A percentile compares a stretch with the other conserved stretches of the same genome.
These are phyloP conservation scores for Escallonia rubra DNA, from an alignment of 129 eudicot species.

Conservation along the genomic window DNA sequence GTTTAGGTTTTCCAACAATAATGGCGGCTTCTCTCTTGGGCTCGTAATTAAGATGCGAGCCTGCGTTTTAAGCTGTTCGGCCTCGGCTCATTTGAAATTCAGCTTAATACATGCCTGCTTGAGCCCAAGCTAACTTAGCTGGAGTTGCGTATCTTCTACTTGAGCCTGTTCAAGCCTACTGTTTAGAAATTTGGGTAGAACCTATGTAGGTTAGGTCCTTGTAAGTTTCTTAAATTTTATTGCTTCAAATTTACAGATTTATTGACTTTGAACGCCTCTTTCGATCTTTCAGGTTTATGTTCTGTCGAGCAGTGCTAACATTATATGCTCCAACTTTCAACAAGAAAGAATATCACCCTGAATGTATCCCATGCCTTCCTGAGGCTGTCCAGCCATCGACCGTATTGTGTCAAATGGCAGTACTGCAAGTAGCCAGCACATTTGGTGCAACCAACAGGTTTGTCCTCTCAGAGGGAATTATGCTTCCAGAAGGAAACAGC, in stretches of 20 bases:
- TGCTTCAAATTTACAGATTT: neutral
- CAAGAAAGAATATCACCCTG: slow-evolving; percentile 65
- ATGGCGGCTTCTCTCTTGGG: no score
- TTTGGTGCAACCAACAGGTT: slow-evolving; percentile 68
- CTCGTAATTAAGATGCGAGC: no score
- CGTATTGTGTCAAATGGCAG: slow-evolving; percentile 28
- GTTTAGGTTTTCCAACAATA: no score
- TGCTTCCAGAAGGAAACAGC: slow-evolving; percentile 6
- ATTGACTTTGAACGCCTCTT: neutral
- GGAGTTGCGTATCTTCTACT: no score
- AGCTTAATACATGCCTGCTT: no score
- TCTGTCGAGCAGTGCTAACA: slow-evolving; percentile 64
- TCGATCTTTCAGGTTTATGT: slow-evolving; percentile 66
- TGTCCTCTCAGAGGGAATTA: slow-evolving; percentile 32
- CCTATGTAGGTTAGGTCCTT: no score
- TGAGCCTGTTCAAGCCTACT: no score
- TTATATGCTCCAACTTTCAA: slow-evolving; percentile 47
- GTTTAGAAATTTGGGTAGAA: no score
- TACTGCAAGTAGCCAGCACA: slow-evolving; percentile 49
- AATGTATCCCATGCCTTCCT: slow-evolving; percentile 75
- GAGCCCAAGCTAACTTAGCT: no score
- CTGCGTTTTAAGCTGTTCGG: no score
- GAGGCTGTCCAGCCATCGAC: slow-evolving; percentile 45
- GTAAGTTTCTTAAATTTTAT: no score
- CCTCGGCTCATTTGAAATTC: no score